Conservation (phyloP, 345 rosid genomes). For the Bruguiera sexangula region DNA sequence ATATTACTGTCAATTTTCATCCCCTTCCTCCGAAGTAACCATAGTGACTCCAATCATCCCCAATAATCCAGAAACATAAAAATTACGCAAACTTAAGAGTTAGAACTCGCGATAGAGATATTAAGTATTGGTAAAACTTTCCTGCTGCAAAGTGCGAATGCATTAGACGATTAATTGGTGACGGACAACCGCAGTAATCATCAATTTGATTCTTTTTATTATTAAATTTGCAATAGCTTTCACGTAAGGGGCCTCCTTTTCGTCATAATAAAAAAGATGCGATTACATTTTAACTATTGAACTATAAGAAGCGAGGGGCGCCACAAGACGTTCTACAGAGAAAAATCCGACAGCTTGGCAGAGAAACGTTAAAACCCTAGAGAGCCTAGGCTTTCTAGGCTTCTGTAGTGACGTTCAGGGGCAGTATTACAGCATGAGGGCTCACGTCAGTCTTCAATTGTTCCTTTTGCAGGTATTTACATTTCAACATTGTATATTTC, state of each 20-base stretch:
- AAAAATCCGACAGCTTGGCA: not conserved
- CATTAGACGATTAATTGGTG: too few relatives aligned
- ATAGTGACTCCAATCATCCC: not conserved
- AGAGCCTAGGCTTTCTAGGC: not conserved
- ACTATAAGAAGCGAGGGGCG: not conserved
- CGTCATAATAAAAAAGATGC: not conserved
- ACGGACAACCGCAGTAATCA: too few relatives aligned
- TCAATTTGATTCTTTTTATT: not conserved
- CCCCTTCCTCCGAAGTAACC: not conserved
- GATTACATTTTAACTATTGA: not conserved
- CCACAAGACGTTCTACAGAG: slow-evolving; percentile 6
- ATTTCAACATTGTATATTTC: not conserved
- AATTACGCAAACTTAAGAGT: too few relatives aligned
- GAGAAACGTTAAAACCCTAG: not conserved
- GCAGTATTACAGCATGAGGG: slow-evolving; percentile 13
- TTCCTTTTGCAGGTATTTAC: slow-evolving; percentile 28
- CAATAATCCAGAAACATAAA: not conserved
- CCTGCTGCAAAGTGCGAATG: too few relatives aligned
- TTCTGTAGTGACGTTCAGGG: slow-evolving; percentile 8
- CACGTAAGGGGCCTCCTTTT: too few relatives aligned
- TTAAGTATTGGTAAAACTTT: too few relatives aligned
- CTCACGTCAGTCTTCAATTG: slow-evolving; percentile 23
- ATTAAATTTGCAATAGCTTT: too few relatives aligned
- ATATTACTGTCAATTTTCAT: not conserved
- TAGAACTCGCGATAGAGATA: too few relatives aligned